A percentile compares a stretch with the other conserved stretches of the same genome.
These are phyloP conservation scores for Cadophora malorum DNA, from an alignment of 2,329 filamentous ascomycete genomes.

Conservation along the genomic window DNA sequence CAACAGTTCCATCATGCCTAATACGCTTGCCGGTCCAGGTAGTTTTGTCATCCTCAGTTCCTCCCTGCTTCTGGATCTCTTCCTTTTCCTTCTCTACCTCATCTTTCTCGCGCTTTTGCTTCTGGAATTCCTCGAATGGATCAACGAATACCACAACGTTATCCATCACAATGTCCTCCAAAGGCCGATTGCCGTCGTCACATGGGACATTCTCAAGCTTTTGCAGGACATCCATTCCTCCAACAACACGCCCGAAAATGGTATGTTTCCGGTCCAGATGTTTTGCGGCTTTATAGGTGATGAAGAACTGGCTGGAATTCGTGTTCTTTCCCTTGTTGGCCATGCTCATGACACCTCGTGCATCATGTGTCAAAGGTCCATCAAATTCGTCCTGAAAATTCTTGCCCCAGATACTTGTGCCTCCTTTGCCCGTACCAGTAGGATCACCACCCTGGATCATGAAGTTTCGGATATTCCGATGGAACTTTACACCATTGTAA, in stretches of 20 bases:
- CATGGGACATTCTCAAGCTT: conserved; percentile 79
- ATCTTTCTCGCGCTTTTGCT: conserved; percentile 72
- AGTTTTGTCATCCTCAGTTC: conserved; percentile 84
- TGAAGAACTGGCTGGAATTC: conserved; percentile 94
- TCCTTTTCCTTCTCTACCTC: conserved; percentile 62
- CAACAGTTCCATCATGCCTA: conserved; percentile 67
- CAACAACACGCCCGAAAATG: conserved; percentile 89
- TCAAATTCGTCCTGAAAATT: conserved; percentile 95
- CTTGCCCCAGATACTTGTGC: conserved; percentile 89
- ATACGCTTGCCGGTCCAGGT: conserved; percentile 98
- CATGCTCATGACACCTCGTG: conserved; percentile 85
- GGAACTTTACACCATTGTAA: conserved; percentile 84
- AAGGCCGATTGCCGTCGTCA: conserved; percentile 77
- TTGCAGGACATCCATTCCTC: conserved; percentile 73
- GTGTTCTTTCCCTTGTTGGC: conserved; percentile 99
- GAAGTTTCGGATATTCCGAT: conserved; percentile 93
- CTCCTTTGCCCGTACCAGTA: conserved; percentile 89
- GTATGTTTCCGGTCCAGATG: conserved; percentile 97
- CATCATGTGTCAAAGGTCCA: conserved; percentile 83
- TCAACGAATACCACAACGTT: conserved; percentile 89
- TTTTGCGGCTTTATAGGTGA: conserved; percentile 82
- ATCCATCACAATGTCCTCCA: conserved; percentile 79
- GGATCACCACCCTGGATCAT: conserved; percentile 99
- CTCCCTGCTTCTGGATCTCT: conserved; percentile 67
- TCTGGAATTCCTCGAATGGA: conserved; percentile 92